These are phyloP conservation scores for Cyberlindnera subsufficiens DNA, from an alignment of 805 yeast genomes.

Conservation along the genomic window DNA sequence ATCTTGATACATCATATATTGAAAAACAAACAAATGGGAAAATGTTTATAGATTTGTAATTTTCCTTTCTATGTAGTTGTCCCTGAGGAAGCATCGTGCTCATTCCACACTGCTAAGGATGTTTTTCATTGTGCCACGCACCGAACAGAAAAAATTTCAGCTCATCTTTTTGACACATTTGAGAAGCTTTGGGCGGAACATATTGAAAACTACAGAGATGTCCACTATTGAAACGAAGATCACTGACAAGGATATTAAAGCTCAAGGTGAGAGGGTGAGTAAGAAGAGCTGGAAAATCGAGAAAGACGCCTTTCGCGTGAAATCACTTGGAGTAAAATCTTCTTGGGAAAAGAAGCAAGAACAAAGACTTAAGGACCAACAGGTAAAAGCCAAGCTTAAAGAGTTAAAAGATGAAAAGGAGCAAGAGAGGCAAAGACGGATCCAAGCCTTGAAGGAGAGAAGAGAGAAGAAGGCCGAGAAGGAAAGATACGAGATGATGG, in stretches of 20 bases:
- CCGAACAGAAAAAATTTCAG: neutral
- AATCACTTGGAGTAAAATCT: slow-evolving; percentile 45
- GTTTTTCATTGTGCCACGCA: neutral
- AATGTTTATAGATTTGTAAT: neutral
- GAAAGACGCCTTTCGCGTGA: slow-evolving; percentile 63
- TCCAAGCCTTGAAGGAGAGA: slow-evolving; percentile 61
- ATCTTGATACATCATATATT: neutral
- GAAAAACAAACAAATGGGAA: neutral
- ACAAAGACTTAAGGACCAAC: slow-evolving; percentile 58
- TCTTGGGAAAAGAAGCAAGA: slow-evolving; percentile 65
- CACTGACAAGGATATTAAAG: neutral
- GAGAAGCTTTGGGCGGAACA: neutral
- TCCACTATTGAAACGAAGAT: neutral
- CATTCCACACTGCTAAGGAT: neutral
- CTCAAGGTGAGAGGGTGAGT: slow-evolving; percentile 21
- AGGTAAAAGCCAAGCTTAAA: slow-evolving; percentile 60
- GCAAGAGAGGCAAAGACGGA: slow-evolving; percentile 44
- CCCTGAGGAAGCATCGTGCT: neutral
- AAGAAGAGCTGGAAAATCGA: slow-evolving; percentile 63
- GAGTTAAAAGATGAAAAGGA: slow-evolving; percentile 78
- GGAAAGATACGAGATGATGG: slow-evolving; percentile 80
- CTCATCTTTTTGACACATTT: neutral
- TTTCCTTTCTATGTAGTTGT: neutral
- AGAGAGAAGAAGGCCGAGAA: slow-evolving; percentile 79
- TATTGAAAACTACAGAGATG: neutral